A percentile compares a stretch with the other conserved stretches of the same genome.
phyloP scores from a whole-genome alignment of 139 green algal species.

The Chlamydomonas urium region DNA sequence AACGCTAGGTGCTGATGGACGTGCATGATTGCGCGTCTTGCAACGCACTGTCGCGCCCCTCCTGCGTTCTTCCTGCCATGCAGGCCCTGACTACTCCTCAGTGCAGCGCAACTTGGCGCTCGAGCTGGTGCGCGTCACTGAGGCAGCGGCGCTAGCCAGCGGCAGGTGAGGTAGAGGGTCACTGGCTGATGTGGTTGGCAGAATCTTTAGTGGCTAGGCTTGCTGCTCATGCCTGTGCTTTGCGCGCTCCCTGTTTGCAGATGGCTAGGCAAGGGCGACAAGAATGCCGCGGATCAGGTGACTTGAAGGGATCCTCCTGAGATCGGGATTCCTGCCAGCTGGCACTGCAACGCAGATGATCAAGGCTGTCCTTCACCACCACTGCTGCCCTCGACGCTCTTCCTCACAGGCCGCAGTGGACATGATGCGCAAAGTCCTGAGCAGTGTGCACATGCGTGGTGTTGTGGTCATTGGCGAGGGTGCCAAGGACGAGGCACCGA shows the following conservation, averaged over 20 bases:
- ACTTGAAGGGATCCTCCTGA: too few relatives aligned
- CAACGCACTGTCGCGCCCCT: too few relatives aligned
- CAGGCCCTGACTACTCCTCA: constrained; percentile 52
- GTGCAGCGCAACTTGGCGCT: constrained; percentile 77
- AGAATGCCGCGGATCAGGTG: constrained; percentile 78
- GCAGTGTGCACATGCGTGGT: constrained; percentile 65
- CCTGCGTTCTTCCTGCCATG: too few relatives aligned
- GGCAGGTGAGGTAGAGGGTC: constrained; percentile 53
- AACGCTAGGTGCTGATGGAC: too few relatives aligned
- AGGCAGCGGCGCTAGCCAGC: constrained; percentile 67
- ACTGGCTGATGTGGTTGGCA: not conserved
- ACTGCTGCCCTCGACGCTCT: too few relatives aligned
- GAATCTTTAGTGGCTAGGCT: not conserved
- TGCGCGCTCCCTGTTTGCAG: not conserved
- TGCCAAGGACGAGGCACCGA: constrained; percentile 78
- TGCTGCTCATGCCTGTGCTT: not conserved
- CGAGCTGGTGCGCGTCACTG: constrained; percentile 79
- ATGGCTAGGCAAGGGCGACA: constrained; percentile 74
- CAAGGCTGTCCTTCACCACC: too few relatives aligned
- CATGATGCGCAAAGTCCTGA: constrained; percentile 78
- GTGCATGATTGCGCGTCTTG: too few relatives aligned
- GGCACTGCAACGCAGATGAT: too few relatives aligned
- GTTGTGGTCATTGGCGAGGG: constrained; percentile 81
- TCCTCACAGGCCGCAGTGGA: constrained; percentile 69
- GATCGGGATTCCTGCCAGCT: too few relatives aligned